These are phyloP conservation scores for Scheffersomyces stambukii DNA, from an alignment of 1,139 yeast species.

Conservation along the genomic window DNA sequence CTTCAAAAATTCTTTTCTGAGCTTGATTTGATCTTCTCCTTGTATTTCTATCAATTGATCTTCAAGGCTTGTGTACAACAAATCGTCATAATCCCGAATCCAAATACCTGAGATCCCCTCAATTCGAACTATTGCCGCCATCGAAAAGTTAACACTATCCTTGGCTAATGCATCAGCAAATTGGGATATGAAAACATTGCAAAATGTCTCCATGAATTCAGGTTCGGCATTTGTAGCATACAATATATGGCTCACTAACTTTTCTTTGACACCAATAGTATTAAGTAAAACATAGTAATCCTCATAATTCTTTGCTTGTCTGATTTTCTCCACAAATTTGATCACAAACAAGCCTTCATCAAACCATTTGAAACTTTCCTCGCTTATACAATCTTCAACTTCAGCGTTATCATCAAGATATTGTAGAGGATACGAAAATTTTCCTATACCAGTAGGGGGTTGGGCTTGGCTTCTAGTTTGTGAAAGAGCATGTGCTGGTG, in stretches of 20 bases:
- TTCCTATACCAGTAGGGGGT: slow-evolving; percentile 5
- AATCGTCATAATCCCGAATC: slow-evolving; percentile 21
- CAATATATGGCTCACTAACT: slow-evolving; percentile 25
- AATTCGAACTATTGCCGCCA: too few species aligned
- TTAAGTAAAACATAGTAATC: background rate
- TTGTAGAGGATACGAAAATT: too few species aligned
- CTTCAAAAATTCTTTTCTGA: slow-evolving; percentile 20
- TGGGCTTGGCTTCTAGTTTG: slow-evolving; percentile 2
- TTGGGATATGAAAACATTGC: slow-evolving; percentile 6
- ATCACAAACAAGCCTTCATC: background rate
- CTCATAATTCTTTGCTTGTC: background rate
- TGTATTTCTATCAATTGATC: slow-evolving; percentile 18
- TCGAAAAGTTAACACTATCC: slow-evolving; percentile 10
- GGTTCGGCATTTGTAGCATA: slow-evolving; percentile 16
- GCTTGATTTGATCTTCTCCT: slow-evolving; percentile 14
- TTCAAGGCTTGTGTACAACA: slow-evolving; percentile 14
- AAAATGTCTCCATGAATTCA: slow-evolving; percentile 2
- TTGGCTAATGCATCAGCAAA: slow-evolving; percentile 10
- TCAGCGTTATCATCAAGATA: slow-evolving; percentile 9
- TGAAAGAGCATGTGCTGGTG: background rate
- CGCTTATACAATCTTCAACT: slow-evolving; percentile 1
- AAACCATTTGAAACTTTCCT: slow-evolving; percentile 6
- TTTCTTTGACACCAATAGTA: slow-evolving; percentile 20
- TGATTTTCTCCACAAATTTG: background rate
- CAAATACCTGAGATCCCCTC: slow-evolving; percentile 20